Base-by-base conservation (phyloP, 805 yeast genomes). In the Starmerella geochares region DNA sequence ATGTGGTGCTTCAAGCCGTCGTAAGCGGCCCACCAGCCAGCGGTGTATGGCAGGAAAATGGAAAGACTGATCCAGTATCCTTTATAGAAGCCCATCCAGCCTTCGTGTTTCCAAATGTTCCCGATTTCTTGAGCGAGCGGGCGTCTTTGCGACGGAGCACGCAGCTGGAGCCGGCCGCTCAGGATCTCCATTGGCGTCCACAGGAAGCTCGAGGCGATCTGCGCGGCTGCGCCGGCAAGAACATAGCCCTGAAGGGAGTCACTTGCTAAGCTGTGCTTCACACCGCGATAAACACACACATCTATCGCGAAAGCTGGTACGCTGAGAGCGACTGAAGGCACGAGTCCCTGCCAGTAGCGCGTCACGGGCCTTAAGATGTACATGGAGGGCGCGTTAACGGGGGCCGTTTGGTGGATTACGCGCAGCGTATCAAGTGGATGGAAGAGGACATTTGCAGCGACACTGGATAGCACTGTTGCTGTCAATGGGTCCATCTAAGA, bases 31-130 rank as follows among this genome's bases (percentile, higher is more conserved):
- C 70, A 67, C 68, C 68, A 67, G 16, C 63, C 64, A 27, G 64
- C 57, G 0, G 69, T 62, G 49, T 67, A 65, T 2, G 70, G 70
- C 13, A 67, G 52, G 54, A 62, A 67, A 2, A 66, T 68, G 7
- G 56, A 68, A 6, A 67, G 51, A 1, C 69, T 68, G 62, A 67
- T 58, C 65, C 67, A 63, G 47, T 67, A 67, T 1, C 97, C 97
- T 54, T 92, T 73, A 66, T 77, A 87, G 55, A 83, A 72, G 2
- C 96, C 96, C 49, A 62, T 68, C 45, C 81, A 24, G 1, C 95
- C 96, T 59, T 83, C 94, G 0, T 68, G 65, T 35, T 64, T 66
- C 59, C 71, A 78, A 27, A 88, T 61, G 27, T 54, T 54, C 28
- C 53, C 51, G 19, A 67, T 57, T 27, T 47, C 50, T 7, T 20